A percentile compares a stretch with the other conserved stretches of the same genome.
phyloP scores from a whole-genome alignment of 306 rosid genomes.

The Inga laurina region DNA sequence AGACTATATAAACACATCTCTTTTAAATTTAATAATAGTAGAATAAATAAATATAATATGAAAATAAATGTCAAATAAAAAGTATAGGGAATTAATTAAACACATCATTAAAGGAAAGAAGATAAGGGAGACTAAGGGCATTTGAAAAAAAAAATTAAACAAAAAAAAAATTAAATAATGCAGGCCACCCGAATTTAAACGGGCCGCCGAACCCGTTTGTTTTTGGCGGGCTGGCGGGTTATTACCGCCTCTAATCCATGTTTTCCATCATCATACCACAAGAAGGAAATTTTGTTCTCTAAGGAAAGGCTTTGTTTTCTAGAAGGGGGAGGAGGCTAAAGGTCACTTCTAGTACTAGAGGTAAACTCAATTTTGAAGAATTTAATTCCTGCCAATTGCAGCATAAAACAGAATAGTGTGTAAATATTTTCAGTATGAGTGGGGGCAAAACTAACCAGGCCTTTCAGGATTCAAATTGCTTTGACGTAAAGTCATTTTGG shows the following conservation, averaged over 20 bases:
- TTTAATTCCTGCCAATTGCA: conserved; percentile 6
- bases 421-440: background rate
- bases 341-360: background rate
- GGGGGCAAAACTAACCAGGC: conserved; percentile 69
- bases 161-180: too few species aligned
- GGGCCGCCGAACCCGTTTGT: too few species aligned
- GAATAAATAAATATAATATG: too few species aligned
- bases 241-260: background rate
- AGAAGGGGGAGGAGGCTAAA: background rate
- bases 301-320: background rate
- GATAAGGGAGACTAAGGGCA: too few species aligned
- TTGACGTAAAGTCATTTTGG: conserved; percentile 83
- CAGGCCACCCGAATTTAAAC: too few species aligned
- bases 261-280: background rate
- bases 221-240: too few species aligned
- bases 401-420: conserved; percentile 19
- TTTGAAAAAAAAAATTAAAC: too few species aligned
- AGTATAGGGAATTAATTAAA: too few species aligned
- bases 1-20: too few species aligned
- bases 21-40: too few species aligned
- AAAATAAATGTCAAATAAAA: too few species aligned
- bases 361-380: conserved; percentile 1
- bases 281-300: background rate
- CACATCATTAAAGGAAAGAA: too few species aligned
- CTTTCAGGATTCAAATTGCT: conserved; percentile 95